phyloP scores from a whole-genome alignment of 148 eudicot species.

The Chenopodium suecicum region DNA sequence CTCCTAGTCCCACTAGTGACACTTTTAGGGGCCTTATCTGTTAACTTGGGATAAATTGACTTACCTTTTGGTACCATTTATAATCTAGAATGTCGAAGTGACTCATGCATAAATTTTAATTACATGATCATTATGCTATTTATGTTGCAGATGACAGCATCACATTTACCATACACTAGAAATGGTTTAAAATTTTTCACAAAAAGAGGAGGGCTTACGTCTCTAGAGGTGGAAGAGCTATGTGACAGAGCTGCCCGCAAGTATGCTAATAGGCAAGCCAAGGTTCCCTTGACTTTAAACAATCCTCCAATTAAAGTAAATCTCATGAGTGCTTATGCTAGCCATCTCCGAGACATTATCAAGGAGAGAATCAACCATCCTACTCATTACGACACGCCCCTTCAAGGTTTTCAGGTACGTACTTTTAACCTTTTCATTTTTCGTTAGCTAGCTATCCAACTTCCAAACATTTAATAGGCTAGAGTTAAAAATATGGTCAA shows the following conservation, averaged over 20 bases:
- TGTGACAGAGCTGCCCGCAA: slow-evolving; percentile 77
- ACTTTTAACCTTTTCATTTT: neutral
- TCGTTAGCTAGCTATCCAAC: no score
- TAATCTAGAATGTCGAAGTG: no score
- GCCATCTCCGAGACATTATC: slow-evolving; percentile 78
- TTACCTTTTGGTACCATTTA: neutral
- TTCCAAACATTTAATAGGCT: no score
- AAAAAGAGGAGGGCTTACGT: slow-evolving; percentile 75
- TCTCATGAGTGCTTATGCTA: slow-evolving; percentile 72
- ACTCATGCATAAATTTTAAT: neutral
- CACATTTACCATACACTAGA: slow-evolving; percentile 92
- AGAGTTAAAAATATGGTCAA: no score
- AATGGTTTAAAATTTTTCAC: slow-evolving; percentile 94
- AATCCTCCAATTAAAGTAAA: slow-evolving; percentile 57
- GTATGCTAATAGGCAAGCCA: slow-evolving; percentile 64
- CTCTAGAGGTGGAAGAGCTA: slow-evolving; percentile 75
- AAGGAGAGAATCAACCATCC: slow-evolving; percentile 90
- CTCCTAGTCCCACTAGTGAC: no score
- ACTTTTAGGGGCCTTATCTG: no score
- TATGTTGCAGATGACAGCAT: slow-evolving; percentile 79
- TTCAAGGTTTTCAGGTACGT: slow-evolving; percentile 76
- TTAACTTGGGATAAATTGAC: no score
- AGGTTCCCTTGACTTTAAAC: slow-evolving; percentile 50
- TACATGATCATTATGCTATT: neutral
- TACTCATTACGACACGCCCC: slow-evolving; percentile 67